Evolutionary conservation across 805 yeast genomes (phyloP).

Genomic region (Blastobotrys mokoenaii): DNA sequence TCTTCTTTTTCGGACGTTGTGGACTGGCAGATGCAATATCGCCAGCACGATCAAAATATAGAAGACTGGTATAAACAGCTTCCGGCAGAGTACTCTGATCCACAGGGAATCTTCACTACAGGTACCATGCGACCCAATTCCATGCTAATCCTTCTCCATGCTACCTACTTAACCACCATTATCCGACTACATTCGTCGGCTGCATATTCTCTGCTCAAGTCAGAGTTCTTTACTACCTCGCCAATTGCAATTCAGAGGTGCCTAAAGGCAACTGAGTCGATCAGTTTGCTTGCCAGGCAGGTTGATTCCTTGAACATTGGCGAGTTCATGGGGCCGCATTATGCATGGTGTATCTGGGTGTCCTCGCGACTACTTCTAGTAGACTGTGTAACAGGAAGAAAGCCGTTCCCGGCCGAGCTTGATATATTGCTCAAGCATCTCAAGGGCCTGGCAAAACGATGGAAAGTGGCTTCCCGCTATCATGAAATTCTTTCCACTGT

Average conservation of each 20-base stretch:
- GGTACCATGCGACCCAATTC: slow-evolving; percentile 8
- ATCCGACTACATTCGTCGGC: slow-evolving; percentile 22
- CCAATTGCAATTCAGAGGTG: slow-evolving; percentile 18
- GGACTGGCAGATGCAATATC: slow-evolving; percentile 19
- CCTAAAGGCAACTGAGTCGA: slow-evolving; percentile 14
- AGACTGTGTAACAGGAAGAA: slow-evolving; percentile 18
- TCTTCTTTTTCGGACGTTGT: slow-evolving; percentile 18
- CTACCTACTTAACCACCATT: slow-evolving; percentile 19
- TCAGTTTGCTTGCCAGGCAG: slow-evolving; percentile 14
- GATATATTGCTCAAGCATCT: slow-evolving; percentile 15
- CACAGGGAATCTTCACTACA: background rate
- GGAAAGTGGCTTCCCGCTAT: slow-evolving; percentile 22
- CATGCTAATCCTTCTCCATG: slow-evolving; percentile 14
- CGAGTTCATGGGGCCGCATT: slow-evolving; percentile 22
- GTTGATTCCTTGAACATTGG: slow-evolving; percentile 8
- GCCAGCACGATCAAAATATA: slow-evolving; percentile 16
- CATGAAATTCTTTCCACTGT: slow-evolving; percentile 17
- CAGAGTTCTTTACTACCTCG: slow-evolving; percentile 18
- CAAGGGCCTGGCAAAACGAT: slow-evolving; percentile 15
- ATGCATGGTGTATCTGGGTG: slow-evolving; percentile 23
- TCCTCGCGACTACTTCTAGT: slow-evolving; percentile 21
- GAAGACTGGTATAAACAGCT: slow-evolving; percentile 18
- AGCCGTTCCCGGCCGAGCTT: slow-evolving; percentile 17
- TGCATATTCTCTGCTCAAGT: slow-evolving; percentile 19
- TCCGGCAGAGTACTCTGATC: slow-evolving; percentile 9